Evolutionary conservation across 164 flowering plant species (phyloP).

Genomic region (Aristolochia californica): DNA sequence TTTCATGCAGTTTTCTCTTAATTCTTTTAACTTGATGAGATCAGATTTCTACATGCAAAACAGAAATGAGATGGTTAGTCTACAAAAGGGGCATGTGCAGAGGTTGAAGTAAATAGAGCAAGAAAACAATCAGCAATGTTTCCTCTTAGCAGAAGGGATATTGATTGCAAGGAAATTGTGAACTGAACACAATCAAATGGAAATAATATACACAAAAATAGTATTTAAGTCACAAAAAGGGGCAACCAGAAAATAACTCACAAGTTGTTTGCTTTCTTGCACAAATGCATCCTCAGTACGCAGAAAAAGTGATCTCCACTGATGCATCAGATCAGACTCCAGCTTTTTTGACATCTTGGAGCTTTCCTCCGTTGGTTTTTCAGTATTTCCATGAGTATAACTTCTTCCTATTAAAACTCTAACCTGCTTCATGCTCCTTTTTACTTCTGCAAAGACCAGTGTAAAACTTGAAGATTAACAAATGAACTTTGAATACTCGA

Average conservation of each 20-base stretch:
- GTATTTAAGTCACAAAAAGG: background rate
- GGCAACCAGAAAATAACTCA: constrained; percentile 26
- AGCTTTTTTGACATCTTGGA: constrained; percentile 21
- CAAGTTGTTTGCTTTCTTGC: constrained; percentile 59
- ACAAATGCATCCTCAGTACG: constrained; percentile 48
- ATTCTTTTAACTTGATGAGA: constrained; percentile 32
- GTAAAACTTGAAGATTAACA: background rate
- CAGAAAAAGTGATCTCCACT: constrained; percentile 73
- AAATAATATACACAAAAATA: background rate
- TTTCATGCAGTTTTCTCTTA: constrained; percentile 65
- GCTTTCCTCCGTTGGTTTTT: constrained; percentile 19
- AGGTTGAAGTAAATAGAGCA: background rate
- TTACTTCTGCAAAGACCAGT: constrained; percentile 33
- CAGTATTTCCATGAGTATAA: constrained; percentile 17
- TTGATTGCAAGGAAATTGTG: background rate
- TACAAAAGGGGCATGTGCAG: background rate
- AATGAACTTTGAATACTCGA: background rate
- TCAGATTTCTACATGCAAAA: constrained; percentile 44
- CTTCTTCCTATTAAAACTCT: constrained; percentile 32
- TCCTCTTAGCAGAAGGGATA: background rate
- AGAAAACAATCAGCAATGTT: background rate
- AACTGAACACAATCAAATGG: background rate
- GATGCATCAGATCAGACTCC: constrained; percentile 53
- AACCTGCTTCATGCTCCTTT: constrained; percentile 72
- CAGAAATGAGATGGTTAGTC: background rate